Evolutionary conservation across 2,329 filamentous ascomycete genomes (phyloP).

Genomic region (Anisogramma anomala): DNA sequence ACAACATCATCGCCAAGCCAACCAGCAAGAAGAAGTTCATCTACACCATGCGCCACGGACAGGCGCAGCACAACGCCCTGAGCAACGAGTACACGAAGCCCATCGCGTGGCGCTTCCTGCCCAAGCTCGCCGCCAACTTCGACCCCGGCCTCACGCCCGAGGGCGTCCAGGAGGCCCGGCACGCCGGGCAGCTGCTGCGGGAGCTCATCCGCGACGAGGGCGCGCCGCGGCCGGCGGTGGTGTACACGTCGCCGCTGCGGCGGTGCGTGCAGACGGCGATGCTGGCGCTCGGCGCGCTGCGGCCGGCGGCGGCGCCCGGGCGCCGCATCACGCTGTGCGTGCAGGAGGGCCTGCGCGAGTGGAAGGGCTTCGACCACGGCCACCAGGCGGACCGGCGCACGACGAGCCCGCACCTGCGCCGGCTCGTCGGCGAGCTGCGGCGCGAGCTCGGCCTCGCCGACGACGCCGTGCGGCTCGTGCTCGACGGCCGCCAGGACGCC

Average conservation of each 20-base stretch:
- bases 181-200: background rate
- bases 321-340: background rate
- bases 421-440: background rate
- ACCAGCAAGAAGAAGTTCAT: conserved; percentile 1
- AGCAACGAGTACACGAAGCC: background rate
- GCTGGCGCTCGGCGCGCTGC: background rate
- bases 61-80: conserved; percentile 8
- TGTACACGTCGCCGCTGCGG: conserved; percentile 10
- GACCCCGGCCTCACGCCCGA: conserved; percentile 1
- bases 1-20: background rate
- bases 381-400: conserved; percentile 8
- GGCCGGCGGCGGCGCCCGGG: background rate
- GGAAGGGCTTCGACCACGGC: conserved; percentile 10
- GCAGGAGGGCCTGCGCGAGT: conserved; percentile 13
- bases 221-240: background rate
- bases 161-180: background rate
- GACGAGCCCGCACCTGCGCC: background rate
- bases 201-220: background rate
- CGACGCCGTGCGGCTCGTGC: background rate
- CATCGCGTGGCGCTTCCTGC: conserved; percentile 9
- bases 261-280: conserved; percentile 11
- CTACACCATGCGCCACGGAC: conserved; percentile 10
- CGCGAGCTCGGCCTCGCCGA: background rate
- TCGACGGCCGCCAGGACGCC: conserved; percentile 1
- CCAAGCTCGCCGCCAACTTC: conserved; percentile 3